These are phyloP conservation scores for Kalmusia sp. DNA, from an alignment of 2,329 filamentous ascomycete species.

Conservation along the genomic window DNA sequence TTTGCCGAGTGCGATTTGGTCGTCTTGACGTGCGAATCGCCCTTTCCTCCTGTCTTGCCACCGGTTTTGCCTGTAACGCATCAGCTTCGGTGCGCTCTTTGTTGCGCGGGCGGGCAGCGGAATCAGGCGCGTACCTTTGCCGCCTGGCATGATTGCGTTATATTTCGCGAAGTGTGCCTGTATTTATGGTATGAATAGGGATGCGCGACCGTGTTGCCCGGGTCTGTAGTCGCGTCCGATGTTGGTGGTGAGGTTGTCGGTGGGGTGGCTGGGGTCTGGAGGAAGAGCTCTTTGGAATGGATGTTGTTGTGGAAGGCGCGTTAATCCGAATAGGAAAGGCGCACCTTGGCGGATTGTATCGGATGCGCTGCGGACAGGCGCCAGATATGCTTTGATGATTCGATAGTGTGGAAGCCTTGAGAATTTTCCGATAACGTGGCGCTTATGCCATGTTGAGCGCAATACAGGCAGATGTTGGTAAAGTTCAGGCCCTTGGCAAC, in stretches of 20 bases:
- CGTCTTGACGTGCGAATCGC: slow-evolving; percentile 78
- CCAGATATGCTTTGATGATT: not conserved
- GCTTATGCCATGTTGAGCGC: not conserved
- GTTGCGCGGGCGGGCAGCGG: slow-evolving; percentile 28
- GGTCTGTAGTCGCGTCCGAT: slow-evolving; percentile 29
- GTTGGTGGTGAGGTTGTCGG: slow-evolving; percentile 41
- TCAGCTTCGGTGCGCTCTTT: slow-evolving; percentile 24
- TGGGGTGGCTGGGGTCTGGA: slow-evolving; percentile 40
- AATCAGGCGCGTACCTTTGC: slow-evolving; percentile 80
- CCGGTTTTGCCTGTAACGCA: slow-evolving; percentile 63
- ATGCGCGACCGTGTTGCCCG: slow-evolving; percentile 40
- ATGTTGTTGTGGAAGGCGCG: slow-evolving; percentile 37
- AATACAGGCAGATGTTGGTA: not conserved
- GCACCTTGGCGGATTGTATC: slow-evolving; percentile 2
- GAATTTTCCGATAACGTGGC: not conserved
- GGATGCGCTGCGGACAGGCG: not conserved
- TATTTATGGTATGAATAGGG: slow-evolving; percentile 33
- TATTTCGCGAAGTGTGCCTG: slow-evolving; percentile 28
- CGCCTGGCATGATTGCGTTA: slow-evolving; percentile 70
- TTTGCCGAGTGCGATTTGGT: slow-evolving; percentile 94
- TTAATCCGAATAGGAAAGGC: slow-evolving; percentile 33
- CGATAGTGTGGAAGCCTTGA: not conserved
- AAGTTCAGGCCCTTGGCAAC: not conserved
- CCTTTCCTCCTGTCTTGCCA: slow-evolving; percentile 89
- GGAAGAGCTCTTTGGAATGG: slow-evolving; percentile 37